phyloP scores from a whole-genome alignment of 257 asterid species.

The Ballota nigra region DNA sequence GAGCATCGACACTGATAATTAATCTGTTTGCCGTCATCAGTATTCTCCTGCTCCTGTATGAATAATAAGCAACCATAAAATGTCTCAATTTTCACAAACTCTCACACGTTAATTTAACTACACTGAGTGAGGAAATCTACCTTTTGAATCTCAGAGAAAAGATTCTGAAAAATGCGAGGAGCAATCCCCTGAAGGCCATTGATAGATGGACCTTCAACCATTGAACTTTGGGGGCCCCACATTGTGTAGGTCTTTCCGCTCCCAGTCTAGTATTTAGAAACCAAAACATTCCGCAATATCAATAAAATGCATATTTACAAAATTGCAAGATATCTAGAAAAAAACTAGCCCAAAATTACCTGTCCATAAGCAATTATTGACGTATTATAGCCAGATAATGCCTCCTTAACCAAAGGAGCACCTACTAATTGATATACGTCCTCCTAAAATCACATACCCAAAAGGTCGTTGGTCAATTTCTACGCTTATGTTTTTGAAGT shows the following conservation, averaged over 20 bases:
- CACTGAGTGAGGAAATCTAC: constrained; percentile 35
- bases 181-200: constrained; percentile 76
- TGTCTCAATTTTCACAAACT: not conserved
- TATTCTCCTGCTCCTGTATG: constrained; percentile 68
- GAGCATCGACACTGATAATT: constrained; percentile 97
- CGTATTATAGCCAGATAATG: constrained; percentile 86
- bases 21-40: constrained; percentile 59
- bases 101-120: not conserved
- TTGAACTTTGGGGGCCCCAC: constrained; percentile 98
- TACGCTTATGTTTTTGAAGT: not conserved
- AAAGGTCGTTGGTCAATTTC: not conserved
- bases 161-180: constrained; percentile 79
- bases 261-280: constrained; percentile 63
- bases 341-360: constrained; percentile 37
- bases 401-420: constrained; percentile 77
- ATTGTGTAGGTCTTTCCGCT: constrained; percentile 93
- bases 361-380: constrained; percentile 92
- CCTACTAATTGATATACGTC: constrained; percentile 75
- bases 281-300: constrained; percentile 9
- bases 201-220: constrained; percentile 67
- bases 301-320: not conserved
- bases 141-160: constrained; percentile 77
- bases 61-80: constrained; percentile 13
- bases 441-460: constrained; percentile 45
- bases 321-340: not conserved